Conservation (phyloP, 1,284 basidiomycete species). For the Apiotrichum laibachii region DNA sequence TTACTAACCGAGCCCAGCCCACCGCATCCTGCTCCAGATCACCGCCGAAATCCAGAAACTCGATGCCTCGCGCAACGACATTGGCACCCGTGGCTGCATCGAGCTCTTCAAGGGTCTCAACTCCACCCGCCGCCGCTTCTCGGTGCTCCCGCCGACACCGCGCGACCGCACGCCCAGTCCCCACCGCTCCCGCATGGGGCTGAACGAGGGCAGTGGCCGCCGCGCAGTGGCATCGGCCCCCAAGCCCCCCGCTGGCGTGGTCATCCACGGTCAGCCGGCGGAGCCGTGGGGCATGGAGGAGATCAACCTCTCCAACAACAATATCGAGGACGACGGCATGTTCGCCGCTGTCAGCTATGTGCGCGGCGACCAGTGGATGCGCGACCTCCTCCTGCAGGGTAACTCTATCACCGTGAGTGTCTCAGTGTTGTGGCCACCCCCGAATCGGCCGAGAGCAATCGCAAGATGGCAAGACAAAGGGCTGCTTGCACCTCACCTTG, state of each 20-base stretch:
- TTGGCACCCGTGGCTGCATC: constrained; percentile 34
- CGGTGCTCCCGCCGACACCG: constrained; percentile 3
- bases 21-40: constrained; percentile 32
- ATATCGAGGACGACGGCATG: constrained; percentile 16
- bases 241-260: background rate
- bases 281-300: constrained; percentile 38
- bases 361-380: constrained; percentile 32
- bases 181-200: constrained; percentile 3
- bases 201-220: background rate
- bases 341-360: constrained; percentile 14
- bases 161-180: constrained; percentile 6
- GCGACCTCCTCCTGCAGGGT: constrained; percentile 33
- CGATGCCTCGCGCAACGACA: constrained; percentile 43
- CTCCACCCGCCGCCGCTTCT: constrained; percentile 23
- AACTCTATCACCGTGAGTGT: constrained; percentile 37
- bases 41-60: constrained; percentile 35
- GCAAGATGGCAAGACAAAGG: too few species aligned
- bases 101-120: constrained; percentile 40
- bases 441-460: background rate
- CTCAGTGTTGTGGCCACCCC: too few species aligned
- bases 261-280: background rate
- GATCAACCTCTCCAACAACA: constrained; percentile 39
- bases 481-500: too few species aligned
- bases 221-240: background rate
- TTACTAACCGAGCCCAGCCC: constrained; percentile 25